Evolutionary conservation across 2,329 filamentous ascomycete genomes (phyloP).

Genomic region (Torrubiellomyces zombiae): DNA sequence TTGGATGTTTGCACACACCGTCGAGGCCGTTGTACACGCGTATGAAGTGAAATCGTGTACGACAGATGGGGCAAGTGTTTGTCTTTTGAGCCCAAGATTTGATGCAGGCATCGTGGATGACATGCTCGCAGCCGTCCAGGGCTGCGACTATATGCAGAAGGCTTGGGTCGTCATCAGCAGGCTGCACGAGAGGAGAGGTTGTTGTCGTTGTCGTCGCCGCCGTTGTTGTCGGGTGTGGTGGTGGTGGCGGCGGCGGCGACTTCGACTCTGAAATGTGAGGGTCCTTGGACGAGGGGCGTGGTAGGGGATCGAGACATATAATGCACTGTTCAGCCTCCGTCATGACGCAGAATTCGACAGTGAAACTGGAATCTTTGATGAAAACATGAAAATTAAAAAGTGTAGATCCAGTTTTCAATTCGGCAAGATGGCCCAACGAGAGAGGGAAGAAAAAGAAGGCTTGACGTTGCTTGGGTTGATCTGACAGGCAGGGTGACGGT

Average conservation of each 20-base stretch:
- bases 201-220: too few species aligned
- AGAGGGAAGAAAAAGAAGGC: too few species aligned
- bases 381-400: slow-evolving; percentile 29
- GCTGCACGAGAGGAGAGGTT: too few species aligned
- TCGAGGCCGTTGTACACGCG: slow-evolving; percentile 65
- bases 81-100: slow-evolving; percentile 91
- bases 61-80: slow-evolving; percentile 95
- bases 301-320: slow-evolving; percentile 48
- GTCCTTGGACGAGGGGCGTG: slow-evolving; percentile 17
- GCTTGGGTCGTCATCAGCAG: slow-evolving; percentile 12
- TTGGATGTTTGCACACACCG: slow-evolving; percentile 58
- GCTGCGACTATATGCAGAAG: slow-evolving; percentile 34
- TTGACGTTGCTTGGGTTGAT: too few species aligned
- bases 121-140: slow-evolving; percentile 68
- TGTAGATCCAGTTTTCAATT: slow-evolving; percentile 2
- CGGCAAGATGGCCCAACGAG: too few species aligned
- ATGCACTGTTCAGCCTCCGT: slow-evolving; percentile 49
- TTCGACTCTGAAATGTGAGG: too few species aligned
- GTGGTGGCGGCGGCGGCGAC: slow-evolving; percentile 10
- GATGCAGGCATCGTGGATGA: slow-evolving; percentile 83
- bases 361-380: slow-evolving; percentile 19
- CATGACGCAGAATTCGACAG: slow-evolving; percentile 26
- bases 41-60: slow-evolving; percentile 78
- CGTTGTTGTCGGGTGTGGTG: slow-evolving; percentile 7
- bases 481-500: slow-evolving; percentile 1